Conservation (phyloP, 1,284 basidiomycete genomes). For the Tetrapyrgos nigripes region DNA sequence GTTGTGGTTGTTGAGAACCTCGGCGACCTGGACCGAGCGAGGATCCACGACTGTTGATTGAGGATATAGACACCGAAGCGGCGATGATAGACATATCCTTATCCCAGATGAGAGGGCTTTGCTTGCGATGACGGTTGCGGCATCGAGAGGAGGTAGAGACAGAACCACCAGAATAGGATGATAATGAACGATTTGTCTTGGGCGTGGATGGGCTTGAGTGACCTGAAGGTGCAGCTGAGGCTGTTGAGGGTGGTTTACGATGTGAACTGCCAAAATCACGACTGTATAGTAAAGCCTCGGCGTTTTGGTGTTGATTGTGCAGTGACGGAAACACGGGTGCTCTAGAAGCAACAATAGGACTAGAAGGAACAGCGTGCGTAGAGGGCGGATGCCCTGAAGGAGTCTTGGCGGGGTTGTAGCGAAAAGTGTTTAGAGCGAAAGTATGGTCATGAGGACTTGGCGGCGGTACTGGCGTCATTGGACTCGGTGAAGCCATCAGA, state of each 20-base stretch:
- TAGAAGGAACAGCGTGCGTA: not conserved
- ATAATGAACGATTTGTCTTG: not conserved
- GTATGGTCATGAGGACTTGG: not conserved
- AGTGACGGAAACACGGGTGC: not conserved
- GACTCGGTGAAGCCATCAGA: not conserved
- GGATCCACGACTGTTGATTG: slow-evolving; percentile 1
- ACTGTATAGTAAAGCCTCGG: no score
- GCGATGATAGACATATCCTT: slow-evolving; percentile 9
- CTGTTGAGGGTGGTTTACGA: no score
- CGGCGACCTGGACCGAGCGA: slow-evolving; percentile 1
- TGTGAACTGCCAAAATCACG: no score
- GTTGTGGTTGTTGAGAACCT: no score
- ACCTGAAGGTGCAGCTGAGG: no score
- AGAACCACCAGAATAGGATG: not conserved
- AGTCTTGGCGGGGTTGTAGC: not conserved
- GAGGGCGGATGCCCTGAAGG: not conserved
- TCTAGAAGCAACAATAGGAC: not conserved
- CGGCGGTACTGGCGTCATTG: not conserved
- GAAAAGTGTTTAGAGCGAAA: not conserved
- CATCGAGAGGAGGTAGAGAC: not conserved
- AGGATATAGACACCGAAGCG: slow-evolving; percentile 4
- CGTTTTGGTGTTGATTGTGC: no score
- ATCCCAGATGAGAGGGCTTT: slow-evolving; percentile 17
- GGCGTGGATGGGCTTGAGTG: not conserved
- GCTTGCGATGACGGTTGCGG: slow-evolving; percentile 8